phyloP scores from a whole-genome alignment of 805 yeast species.

The Candida sonorensis region DNA sequence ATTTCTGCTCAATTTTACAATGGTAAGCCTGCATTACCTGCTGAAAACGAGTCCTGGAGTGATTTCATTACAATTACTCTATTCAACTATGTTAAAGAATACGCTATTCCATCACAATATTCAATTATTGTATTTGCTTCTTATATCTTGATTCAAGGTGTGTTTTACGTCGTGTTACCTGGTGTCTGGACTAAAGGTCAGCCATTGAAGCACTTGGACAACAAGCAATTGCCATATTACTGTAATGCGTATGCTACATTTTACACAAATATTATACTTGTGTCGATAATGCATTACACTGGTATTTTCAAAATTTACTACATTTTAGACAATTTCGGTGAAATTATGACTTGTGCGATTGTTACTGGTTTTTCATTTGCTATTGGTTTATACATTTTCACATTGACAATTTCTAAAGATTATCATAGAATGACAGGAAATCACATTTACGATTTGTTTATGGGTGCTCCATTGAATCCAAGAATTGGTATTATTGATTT shows the following conservation, averaged over 20 bases:
- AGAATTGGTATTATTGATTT: conserved; percentile 87
- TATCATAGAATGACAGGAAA: conserved; percentile 91
- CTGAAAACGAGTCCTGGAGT: conserved; percentile 43
- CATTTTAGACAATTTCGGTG: conserved; percentile 77
- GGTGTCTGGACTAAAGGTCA: conserved; percentile 95
- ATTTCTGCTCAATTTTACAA: conserved; percentile 74
- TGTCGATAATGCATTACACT: conserved; percentile 60
- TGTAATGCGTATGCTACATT: conserved; percentile 90
- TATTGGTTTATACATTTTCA: conserved; percentile 60
- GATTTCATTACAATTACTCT: conserved; percentile 38
- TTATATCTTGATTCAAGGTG: conserved; percentile 62
- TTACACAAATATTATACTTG: conserved; percentile 57
- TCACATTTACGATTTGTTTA: conserved; percentile 81
- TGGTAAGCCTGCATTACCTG: conserved; percentile 69
- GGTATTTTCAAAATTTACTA: conserved; percentile 69
- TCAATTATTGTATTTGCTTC: conserved; percentile 68
- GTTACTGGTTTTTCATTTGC: conserved; percentile 68
- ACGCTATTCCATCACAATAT: conserved; percentile 51
- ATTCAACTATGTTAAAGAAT: conserved; percentile 36
- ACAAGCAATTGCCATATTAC: conserved; percentile 79
- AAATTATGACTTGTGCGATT: conserved; percentile 90
- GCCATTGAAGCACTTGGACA: conserved; percentile 75
- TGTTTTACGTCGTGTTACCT: conserved; percentile 78
- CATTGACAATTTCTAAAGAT: conserved; percentile 59
- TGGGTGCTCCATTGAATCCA: conserved; percentile 98